Evolutionary conservation across 306 rosid genomes (phyloP).

Genomic region (Casuarina equisetifolia): DNA sequence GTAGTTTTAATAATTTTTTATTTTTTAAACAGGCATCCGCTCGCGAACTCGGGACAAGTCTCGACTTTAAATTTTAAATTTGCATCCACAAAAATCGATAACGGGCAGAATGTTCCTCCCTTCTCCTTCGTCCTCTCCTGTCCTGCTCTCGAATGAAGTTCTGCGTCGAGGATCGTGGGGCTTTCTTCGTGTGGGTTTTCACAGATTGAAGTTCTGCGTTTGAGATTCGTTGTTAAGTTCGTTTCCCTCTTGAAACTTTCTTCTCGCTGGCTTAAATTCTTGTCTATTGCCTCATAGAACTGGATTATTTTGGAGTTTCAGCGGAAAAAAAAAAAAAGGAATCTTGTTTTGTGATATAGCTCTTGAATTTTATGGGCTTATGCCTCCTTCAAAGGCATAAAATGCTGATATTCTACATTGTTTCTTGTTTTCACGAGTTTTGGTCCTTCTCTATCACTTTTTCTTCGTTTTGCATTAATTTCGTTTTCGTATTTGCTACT

Average conservation of each 20-base stretch:
- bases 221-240: no score
- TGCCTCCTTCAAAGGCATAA: neutral
- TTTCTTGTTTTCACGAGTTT: slow-evolving; percentile 5
- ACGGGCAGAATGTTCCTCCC: no score
- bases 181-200: no score
- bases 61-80: no score
- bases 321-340: neutral
- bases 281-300: neutral
- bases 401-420: neutral
- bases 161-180: no score
- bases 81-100: no score
- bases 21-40: no score
- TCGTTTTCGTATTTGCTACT: neutral
- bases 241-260: neutral
- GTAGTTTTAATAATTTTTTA: no score
- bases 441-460: neutral
- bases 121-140: no score
- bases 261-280: neutral
- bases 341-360: slow-evolving; percentile 1
- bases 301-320: neutral
- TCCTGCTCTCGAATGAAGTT: neutral
- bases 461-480: neutral
- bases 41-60: no score
- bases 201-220: no score
- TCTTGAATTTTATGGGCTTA: neutral